Evolutionary conservation across 140 eudicot genomes (phyloP).

Genomic region (Flaveria floridana): DNA sequence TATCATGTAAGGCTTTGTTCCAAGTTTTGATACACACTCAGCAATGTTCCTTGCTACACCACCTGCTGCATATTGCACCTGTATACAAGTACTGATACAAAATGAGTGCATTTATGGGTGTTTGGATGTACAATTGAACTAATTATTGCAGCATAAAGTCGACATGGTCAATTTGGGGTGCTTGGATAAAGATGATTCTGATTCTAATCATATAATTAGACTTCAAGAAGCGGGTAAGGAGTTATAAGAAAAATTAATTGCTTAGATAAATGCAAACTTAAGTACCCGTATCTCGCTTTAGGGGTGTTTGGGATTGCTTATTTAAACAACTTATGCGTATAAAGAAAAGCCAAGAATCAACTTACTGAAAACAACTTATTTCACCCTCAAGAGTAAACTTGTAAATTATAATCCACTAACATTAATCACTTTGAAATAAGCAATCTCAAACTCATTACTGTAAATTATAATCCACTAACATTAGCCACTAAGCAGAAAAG

Average conservation of each 20-base stretch:
- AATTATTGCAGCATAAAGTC: not conserved
- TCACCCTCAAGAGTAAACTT: not conserved
- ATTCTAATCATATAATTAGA: not conserved
- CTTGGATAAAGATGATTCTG: not conserved
- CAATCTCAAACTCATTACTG: not conserved
- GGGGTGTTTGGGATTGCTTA: too few species aligned
- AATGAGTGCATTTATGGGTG: not conserved
- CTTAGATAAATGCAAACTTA: too few species aligned
- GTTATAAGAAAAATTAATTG: too few species aligned
- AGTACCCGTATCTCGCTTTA: too few species aligned
- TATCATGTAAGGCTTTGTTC: conserved; percentile 74
- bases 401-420: not conserved
- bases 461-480: not conserved
- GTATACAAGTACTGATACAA: conserved; percentile 18
- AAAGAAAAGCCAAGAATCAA: too few species aligned
- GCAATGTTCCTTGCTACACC: conserved; percentile 98
- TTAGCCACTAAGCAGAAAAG: not conserved
- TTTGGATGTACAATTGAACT: not conserved
- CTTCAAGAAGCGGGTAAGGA: not conserved
- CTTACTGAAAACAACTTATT: too few species aligned
- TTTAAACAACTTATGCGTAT: too few species aligned
- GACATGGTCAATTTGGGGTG: not conserved
- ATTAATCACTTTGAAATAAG: not conserved
- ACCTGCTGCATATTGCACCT: conserved; percentile 67
- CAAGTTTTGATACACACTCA: conserved; percentile 84